Base-by-base conservation (phyloP, 768 basidiomycete species). In the Leccinum variicolor region DNA sequence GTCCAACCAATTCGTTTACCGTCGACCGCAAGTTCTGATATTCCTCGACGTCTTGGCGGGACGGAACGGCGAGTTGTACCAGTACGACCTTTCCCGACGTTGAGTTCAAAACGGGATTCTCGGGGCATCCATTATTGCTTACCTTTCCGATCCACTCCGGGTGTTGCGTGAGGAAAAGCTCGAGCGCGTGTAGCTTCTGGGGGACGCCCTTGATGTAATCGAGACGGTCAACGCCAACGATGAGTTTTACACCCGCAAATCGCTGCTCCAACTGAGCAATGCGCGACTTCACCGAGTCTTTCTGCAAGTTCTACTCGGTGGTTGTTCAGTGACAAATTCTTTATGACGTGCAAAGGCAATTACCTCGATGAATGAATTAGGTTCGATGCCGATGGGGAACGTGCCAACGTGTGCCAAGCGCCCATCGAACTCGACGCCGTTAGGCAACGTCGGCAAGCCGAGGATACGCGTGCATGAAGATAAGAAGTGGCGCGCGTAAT, bases 121-220 rank as follows among this genome's bases (percentile, higher is more conserved):
- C 33, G 15, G 15, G 7, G 31, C 2, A 19, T 23, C 28, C 45
- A n/a, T 11, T 34, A 31, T 31, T 33, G 63, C 76, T 34, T 50
- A 86, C 90, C 81, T 96, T 99, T 66, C 97, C 97, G 65, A 98
- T 93, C 95, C 95, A 98, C 74, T 99, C 97, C 4, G 97, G 97
- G 71, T 99, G 96, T 64, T 98, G 95, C 19, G 89, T 85, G 31
- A 99, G 82, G 84, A 99, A 99, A 45, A 96, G 84, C 69, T 99
- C 97, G 57, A 99, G 83, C 0, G 92, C 95, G 69, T 98, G 94
- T 50, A 99, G 75, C 75, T 99, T 99, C 73, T 99, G 97, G 2
- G 97, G 97, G 33, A 99, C 94, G 67, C 97, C 97, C 81, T 99
- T 99, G 86, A 99, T 98, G 76, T 99, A 99, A 72, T 99, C 97